These are phyloP conservation scores for Cutaneotrichosporon sp. DNA, from an alignment of 1,284 basidiomycete genomes.

Conservation along the genomic window DNA sequence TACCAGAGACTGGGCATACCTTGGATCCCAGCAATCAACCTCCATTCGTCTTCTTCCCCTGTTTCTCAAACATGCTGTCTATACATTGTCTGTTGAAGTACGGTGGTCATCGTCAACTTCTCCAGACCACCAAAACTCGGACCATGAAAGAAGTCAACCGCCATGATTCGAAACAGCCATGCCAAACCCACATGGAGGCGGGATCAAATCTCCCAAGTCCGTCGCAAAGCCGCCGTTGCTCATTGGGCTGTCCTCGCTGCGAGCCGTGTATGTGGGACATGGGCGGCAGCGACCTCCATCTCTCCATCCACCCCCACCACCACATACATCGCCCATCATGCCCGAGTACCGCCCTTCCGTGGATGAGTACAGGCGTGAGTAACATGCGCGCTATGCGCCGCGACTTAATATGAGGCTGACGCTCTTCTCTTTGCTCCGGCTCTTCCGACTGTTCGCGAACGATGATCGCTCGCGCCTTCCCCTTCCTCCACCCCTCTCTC, in stretches of 20 bases:
- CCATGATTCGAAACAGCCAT: background rate
- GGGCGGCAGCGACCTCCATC: constrained; percentile 2
- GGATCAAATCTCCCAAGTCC: constrained; percentile 14
- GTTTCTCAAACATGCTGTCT: too few species aligned
- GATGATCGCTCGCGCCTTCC: constrained; percentile 3
- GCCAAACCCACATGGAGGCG: constrained; percentile 2
- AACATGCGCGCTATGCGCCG: background rate
- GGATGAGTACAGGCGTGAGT: constrained; percentile 43
- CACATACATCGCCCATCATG: constrained; percentile 19
- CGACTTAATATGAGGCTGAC: background rate
- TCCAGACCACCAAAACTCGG: background rate
- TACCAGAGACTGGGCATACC: too few species aligned
- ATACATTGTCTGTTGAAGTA: too few species aligned
- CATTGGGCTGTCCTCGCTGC: constrained; percentile 18
- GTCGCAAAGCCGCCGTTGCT: constrained; percentile 15
- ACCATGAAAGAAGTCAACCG: background rate
- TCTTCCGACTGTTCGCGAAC: background rate
- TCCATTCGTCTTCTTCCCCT: too few species aligned
- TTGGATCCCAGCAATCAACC: too few species aligned
- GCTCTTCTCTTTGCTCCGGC: background rate
- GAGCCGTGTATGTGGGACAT: background rate
- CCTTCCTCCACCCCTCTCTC: background rate
- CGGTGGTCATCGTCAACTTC: background rate
- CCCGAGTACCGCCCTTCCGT: constrained; percentile 34
- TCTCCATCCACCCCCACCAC: constrained; percentile 11